A percentile compares a stretch with the other conserved stretches of the same genome.
Evolutionary conservation across 78 protist genomes (phyloP).

Genomic region (Dictyostelium firmibasis): DNA sequence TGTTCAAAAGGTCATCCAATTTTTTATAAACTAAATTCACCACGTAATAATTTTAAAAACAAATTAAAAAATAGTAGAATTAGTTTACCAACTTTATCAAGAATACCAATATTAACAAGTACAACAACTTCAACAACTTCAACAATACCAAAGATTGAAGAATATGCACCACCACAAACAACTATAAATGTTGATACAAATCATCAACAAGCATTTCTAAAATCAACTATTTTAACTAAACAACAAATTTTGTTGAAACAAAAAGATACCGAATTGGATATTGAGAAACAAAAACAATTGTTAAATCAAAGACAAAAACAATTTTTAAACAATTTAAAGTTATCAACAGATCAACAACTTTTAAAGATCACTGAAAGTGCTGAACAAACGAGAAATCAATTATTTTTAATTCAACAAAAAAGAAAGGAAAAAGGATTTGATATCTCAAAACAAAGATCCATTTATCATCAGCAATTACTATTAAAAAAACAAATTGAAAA

Average conservation of each 20-base stretch:
- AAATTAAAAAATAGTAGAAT: not conserved
- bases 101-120: no score
- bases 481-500: not conserved
- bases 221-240: not conserved
- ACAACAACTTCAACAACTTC: not conserved
- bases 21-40: not conserved
- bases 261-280: not conserved
- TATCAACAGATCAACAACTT: not conserved
- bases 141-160: not conserved
- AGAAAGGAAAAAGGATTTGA: not conserved
- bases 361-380: not conserved
- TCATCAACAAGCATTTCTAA: not conserved
- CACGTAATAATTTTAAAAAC: not conserved
- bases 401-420: not conserved
- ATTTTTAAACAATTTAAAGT: not conserved
- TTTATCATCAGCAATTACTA: not conserved
- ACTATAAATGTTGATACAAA: not conserved
- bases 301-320: not conserved
- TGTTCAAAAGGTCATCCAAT: not conserved
- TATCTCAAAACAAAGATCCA: not conserved
- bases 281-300: not conserved
- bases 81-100: not conserved
- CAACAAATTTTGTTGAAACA: not conserved
- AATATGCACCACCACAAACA: no score
- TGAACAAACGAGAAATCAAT: not conserved